These are phyloP conservation scores for Trichoderma harzianum DNA, from an alignment of 2,329 filamentous ascomycete genomes.

Conservation along the genomic window DNA sequence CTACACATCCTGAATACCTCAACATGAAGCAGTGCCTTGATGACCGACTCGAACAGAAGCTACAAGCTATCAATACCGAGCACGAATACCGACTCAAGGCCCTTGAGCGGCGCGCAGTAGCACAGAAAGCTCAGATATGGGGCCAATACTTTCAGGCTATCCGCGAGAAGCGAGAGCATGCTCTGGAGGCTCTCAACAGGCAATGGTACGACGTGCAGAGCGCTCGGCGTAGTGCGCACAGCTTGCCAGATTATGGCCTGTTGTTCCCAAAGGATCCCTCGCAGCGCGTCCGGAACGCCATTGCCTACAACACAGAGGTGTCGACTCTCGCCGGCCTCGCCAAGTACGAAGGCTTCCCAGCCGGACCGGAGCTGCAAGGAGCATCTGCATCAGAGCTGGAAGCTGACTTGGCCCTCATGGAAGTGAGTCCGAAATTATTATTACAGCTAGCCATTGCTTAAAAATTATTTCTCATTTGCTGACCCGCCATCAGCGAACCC, in stretches of 20 bases:
- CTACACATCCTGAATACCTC: conserved; percentile 87
- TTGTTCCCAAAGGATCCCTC: conserved; percentile 73
- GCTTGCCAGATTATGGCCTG: conserved; percentile 76
- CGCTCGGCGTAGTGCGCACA: conserved; percentile 77
- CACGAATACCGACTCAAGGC: conserved; percentile 71
- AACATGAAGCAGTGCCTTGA: conserved; percentile 87
- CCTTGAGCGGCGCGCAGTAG: conserved; percentile 70
- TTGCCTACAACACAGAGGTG: conserved; percentile 92
- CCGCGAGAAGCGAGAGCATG: conserved; percentile 75
- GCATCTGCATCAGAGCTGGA: conserved; percentile 73
- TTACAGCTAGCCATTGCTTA: background rate
- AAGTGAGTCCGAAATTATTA: conserved; percentile 49
- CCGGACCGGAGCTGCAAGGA: conserved; percentile 78
- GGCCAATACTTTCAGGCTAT: conserved; percentile 87
- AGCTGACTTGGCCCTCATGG: conserved; percentile 84
- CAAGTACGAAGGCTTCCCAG: conserved; percentile 94
- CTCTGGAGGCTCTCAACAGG: conserved; percentile 76
- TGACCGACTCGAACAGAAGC: conserved; percentile 74
- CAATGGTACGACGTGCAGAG: conserved; percentile 92
- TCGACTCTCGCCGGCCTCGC: conserved; percentile 86
- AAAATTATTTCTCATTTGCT: background rate
- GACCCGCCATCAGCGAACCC: conserved; percentile 33
- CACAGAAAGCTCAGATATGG: conserved; percentile 80
- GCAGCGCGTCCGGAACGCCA: conserved; percentile 78
- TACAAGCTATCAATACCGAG: conserved; percentile 71